Percentiles rank a stretch among this genome's conserved stretches.
Conservation (phyloP, 371 early-diverging fungal species). For the Mucor velutinosus region DNA sequence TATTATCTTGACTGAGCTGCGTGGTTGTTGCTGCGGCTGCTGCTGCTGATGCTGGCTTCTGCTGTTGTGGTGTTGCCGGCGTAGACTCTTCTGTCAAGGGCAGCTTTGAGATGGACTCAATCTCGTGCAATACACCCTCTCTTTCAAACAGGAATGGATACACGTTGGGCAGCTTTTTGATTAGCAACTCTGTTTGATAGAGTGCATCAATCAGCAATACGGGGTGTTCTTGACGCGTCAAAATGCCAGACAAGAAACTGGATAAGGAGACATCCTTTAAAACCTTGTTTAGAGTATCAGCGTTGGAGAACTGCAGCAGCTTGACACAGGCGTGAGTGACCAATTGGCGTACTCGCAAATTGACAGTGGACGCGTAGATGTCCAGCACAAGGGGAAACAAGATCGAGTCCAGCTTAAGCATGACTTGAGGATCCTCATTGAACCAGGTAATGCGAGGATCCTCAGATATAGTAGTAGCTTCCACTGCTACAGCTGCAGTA, state of each 20-base stretch:
- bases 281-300: slow-evolving; percentile 34
- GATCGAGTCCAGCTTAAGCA: slow-evolving; percentile 44
- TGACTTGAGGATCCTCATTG: slow-evolving; percentile 36
- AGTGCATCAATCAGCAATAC: slow-evolving; percentile 58
- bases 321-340: slow-evolving; percentile 60
- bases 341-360: slow-evolving; percentile 58
- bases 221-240: slow-evolving; percentile 64
- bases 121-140: slow-evolving; percentile 67
- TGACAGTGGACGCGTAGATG: slow-evolving; percentile 60
- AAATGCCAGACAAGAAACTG: slow-evolving; percentile 60
- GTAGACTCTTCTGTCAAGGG: slow-evolving; percentile 11
- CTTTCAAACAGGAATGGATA: slow-evolving; percentile 61
- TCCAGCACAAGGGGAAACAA: slow-evolving; percentile 62
- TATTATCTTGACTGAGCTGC: slow-evolving; percentile 1
- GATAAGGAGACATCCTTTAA: slow-evolving; percentile 55
- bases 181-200: slow-evolving; percentile 56
- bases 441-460: slow-evolving; percentile 50
- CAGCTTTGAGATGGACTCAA: slow-evolving; percentile 48
- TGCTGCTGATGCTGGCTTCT: not conserved
- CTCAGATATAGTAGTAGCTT: not conserved
- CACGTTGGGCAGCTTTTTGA: slow-evolving; percentile 55
- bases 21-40: not conserved
- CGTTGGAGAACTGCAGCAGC: slow-evolving; percentile 47
- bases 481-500: not conserved
- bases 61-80: not conserved